Base-by-base conservation (phyloP, 2,329 filamentous ascomycete species). In the Penicillium sp. region DNA sequence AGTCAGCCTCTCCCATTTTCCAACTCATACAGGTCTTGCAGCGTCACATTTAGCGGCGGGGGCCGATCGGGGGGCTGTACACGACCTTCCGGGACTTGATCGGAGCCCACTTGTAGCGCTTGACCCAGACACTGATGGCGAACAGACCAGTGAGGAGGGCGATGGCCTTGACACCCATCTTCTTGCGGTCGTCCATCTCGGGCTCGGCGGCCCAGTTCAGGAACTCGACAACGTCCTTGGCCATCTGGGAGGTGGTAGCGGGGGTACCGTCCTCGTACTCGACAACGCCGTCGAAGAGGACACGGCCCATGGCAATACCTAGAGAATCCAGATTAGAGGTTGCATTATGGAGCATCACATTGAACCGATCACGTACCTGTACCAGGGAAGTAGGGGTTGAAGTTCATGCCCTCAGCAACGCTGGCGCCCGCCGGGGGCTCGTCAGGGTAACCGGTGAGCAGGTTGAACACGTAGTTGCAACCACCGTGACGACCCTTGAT, bases 341-440 rank as follows among this genome's bases (percentile, higher is more conserved):
- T 21, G 29, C 28, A 43, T n/a, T 29, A 26, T 10, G 18, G 33
- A 39, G 36, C 24, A 21, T 43, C 6, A 21, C 3, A 12, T 42
- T 29, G 26, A 28, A 26, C 28, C 39, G 10, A 43, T 47, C 45
- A 62, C 70, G 47, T 72, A 79, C 93, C 93, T 66, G 94, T 97
- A 72, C 94, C 94, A 53, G 94, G 94, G 87, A 99, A 99, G 84
- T 96, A 99, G 56, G 94, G 94, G 85, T 99, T 99, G 86, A 99
- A 99, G 86, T 97, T 96, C 78, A 99, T 86, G 70, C 94, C 94
- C 57, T 86, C 85, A 67, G 86, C 87, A 55, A 99, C 88, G 67
- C 83, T 79, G 58, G 89, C 91, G 73, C 94, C 94, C 47, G 94
- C 90, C 49, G 94, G 94, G 55, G 90, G 83, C 79, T 99, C 94